Base-by-base conservation (phyloP, 2,329 filamentous ascomycete genomes). In the Fusarium sp. region DNA sequence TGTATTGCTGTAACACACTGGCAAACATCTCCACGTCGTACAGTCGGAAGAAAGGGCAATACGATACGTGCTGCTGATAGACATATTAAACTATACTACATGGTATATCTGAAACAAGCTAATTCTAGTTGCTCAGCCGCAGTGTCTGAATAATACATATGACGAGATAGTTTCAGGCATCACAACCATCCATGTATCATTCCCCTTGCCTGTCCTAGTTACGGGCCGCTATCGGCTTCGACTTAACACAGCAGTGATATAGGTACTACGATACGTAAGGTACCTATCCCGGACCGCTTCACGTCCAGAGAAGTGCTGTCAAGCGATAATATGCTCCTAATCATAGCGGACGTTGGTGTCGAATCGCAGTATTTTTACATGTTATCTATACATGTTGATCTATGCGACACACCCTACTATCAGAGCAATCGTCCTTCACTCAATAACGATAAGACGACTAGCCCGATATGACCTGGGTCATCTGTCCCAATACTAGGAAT, bases 1-100 rank as follows among this genome's bases (percentile, higher is more conserved):
- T 37, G 18, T 8, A n/a, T 50, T 42, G 49, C 16, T 47, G 61
- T 60, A 55, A 20, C 7, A 54, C 55, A 20, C 30, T 48, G 47
- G 54, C 42, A 60, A 66, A 40, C 34, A 18, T 37, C n/a, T 49
- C 8, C 5, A 40, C 20, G 41, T 54, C 21, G 46, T 43, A 51
- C 53, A 47, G 21, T 23, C 51, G 27, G 23, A 23, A 25, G 23
- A n/a, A 23, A 37, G 25, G 49, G n/a, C 11, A 34, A 18, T 20
- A 30, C 25, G 23, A 21, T 21, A 21, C 21, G n/a, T 47, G 25
- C 20, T 49, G 5, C 21, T 28, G n/a, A n/a, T 49, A 23, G 25
- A 42, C 13, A 27, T 23, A 18, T 49, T 48, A 13, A 30, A 25
- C 20, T 23, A 37, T 55, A 14, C n/a, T 21, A 40, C 12, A 20